Evolutionary conservation across 257 asterid genomes (phyloP).

Genomic region (Mitragyna speciosa): DNA sequence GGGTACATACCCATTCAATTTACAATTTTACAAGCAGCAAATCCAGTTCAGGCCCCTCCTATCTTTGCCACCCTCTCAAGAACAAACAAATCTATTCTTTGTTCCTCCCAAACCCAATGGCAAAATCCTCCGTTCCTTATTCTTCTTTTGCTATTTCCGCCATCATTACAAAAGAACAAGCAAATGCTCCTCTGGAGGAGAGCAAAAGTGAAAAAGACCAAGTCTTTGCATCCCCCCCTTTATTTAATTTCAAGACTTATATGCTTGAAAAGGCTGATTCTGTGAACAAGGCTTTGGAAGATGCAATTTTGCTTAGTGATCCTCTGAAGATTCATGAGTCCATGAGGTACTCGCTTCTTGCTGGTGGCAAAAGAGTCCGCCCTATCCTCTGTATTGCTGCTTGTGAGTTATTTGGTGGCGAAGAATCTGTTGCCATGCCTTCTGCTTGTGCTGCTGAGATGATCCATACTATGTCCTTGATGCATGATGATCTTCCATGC

Average conservation of each 20-base stretch:
- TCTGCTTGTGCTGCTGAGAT: constrained; percentile 68
- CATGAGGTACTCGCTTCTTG: constrained; percentile 65
- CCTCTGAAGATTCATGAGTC: constrained; percentile 54
- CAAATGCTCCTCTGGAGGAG: constrained; percentile 19
- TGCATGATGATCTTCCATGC: constrained; percentile 71
- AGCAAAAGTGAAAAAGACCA: not conserved
- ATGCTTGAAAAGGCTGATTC: constrained; percentile 38
- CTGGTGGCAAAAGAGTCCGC: constrained; percentile 63
- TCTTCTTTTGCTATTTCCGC: constrained; percentile 22
- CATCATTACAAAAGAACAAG: constrained; percentile 30
- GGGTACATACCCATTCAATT: constrained; percentile 26
- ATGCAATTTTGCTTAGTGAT: constrained; percentile 31
- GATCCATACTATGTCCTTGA: constrained; percentile 67
- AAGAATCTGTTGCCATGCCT: constrained; percentile 50
- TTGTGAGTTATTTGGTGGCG: constrained; percentile 60
- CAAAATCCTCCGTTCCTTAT: constrained; percentile 6
- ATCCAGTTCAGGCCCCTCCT: constrained; percentile 22
- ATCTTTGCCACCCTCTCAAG: constrained; percentile 24
- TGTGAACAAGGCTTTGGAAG: constrained; percentile 52
- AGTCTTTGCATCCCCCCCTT: not conserved
- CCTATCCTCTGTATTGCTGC: constrained; percentile 62
- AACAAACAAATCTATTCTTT: constrained; percentile 22
- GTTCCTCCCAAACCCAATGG: constrained; percentile 14
- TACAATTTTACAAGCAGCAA: constrained; percentile 7
- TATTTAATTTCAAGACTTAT: constrained; percentile 43